Conservation (phyloP, 441 rosid genomes). For the Viola pubescens region DNA sequence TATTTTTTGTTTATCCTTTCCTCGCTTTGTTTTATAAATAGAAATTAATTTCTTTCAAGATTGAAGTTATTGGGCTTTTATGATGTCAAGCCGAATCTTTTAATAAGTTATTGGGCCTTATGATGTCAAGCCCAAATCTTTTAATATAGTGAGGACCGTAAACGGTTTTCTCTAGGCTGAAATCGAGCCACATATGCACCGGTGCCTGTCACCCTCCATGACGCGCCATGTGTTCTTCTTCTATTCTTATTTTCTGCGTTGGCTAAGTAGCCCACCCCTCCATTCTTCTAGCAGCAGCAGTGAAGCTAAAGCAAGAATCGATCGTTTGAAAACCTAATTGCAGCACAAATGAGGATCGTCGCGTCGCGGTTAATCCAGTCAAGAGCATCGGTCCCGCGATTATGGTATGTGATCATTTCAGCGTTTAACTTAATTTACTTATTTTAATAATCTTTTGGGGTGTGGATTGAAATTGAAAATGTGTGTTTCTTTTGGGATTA, state of each 20-base stretch:
- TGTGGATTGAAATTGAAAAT: not conserved
- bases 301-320: not conserved
- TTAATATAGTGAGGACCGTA: not conserved
- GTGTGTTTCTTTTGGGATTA: not conserved
- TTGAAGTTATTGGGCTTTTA: no score
- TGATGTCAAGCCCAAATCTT: no score
- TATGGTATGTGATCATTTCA: constrained; percentile 31
- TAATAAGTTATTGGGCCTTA: no score
- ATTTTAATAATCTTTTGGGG: not conserved
- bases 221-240: constrained; percentile 26
- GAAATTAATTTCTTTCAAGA: no score
- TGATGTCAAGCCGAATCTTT: no score
- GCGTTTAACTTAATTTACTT: not conserved
- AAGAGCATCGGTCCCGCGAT: constrained; percentile 29
- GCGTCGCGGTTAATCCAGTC: constrained; percentile 54
- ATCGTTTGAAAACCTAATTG: not conserved
- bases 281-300: no score
- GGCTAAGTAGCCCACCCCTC: no score
- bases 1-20: no score
- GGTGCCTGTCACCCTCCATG: constrained; percentile 12
- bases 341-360: constrained; percentile 35
- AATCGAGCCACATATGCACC: constrained; percentile 24
- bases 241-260: not conserved
- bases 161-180: constrained; percentile 15
- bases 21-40: no score